Percentiles rank a stretch among this genome's conserved stretches.
Conservation (phyloP, 1,284 basidiomycete species). For the Marasmius tenuissimus region DNA sequence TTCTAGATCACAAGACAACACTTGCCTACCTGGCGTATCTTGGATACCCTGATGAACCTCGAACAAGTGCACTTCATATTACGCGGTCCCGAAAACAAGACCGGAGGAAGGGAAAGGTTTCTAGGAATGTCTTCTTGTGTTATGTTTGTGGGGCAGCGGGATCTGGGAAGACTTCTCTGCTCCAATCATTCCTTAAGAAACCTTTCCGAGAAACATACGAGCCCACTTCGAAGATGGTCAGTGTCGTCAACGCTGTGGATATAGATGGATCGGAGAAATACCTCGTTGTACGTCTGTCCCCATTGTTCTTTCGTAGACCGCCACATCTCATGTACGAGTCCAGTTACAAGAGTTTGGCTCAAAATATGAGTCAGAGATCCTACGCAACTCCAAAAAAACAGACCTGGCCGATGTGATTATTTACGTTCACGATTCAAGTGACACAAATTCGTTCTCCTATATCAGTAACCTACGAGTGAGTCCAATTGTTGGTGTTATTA, state of each 20-base stretch:
- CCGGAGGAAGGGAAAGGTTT: constrained; percentile 83
- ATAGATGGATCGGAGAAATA: constrained; percentile 96
- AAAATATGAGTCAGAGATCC: constrained; percentile 88
- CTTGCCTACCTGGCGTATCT: constrained; percentile 96
- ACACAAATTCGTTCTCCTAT: constrained; percentile 98
- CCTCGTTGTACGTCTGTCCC: constrained; percentile 71
- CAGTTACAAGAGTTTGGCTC: constrained; percentile 97
- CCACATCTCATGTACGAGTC: constrained; percentile 8
- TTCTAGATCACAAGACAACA: constrained; percentile 90
- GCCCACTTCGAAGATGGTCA: constrained; percentile 87
- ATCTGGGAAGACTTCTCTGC: constrained; percentile 89
- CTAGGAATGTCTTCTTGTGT: constrained; percentile 87
- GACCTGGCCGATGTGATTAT: constrained; percentile 93
- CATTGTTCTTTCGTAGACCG: not conserved
- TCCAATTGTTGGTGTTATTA: constrained; percentile 8
- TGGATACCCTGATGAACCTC: constrained; percentile 76
- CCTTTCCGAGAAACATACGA: constrained; percentile 72
- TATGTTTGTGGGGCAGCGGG: constrained; percentile 96
- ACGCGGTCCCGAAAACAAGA: constrained; percentile 85
- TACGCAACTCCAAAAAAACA: constrained; percentile 88
- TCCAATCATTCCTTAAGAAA: constrained; percentile 87
- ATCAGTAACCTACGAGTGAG: constrained; percentile 92
- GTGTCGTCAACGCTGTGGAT: constrained; percentile 94
- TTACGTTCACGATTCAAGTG: constrained; percentile 96
- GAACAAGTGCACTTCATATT: constrained; percentile 79